Percentiles rank a stretch among this genome's conserved stretches.
Evolutionary conservation across 208 protist species (phyloP).

Genomic region (Leishmania major): DNA sequence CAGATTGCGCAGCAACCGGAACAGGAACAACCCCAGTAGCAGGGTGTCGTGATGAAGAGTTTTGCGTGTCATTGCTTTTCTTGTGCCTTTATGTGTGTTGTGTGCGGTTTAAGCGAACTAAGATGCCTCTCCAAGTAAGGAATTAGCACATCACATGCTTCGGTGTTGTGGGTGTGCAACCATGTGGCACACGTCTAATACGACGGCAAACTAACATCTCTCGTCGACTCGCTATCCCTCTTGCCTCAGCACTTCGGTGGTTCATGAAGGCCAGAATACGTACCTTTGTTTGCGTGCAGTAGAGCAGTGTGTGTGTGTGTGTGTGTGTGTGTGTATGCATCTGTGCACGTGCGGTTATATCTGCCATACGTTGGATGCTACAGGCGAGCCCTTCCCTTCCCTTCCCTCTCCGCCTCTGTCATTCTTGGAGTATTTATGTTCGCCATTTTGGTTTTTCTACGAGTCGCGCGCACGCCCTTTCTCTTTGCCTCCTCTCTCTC

Average conservation of each 20-base stretch:
- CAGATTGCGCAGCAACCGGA: slow-evolving; percentile 54
- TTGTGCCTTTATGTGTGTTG: not conserved
- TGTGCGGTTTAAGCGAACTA: slow-evolving; percentile 8
- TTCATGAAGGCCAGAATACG: not conserved
- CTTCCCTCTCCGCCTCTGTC: not conserved
- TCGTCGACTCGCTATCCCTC: not conserved
- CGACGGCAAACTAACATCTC: not conserved
- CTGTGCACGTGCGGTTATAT: not conserved
- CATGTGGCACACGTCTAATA: slow-evolving; percentile 1
- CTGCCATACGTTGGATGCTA: not conserved
- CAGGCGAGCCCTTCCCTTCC: no score
- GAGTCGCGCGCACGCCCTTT: not conserved
- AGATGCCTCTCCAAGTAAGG: slow-evolving; percentile 10
- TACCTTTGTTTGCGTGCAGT: not conserved
- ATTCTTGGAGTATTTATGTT: not conserved
- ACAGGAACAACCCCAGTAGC: slow-evolving; percentile 5
- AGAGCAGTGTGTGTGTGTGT: not conserved
- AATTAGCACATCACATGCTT: not conserved
- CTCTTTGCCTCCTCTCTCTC: not conserved
- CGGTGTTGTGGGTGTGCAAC: not conserved
- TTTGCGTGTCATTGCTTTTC: not conserved
- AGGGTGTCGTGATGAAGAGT: not conserved
- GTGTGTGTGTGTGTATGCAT: no score
- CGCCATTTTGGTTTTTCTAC: not conserved
- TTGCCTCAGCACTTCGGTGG: not conserved